These are phyloP conservation scores for Leersia perrieri DNA, from an alignment of 176 grass and related monocot genomes.

Conservation along the genomic window DNA sequence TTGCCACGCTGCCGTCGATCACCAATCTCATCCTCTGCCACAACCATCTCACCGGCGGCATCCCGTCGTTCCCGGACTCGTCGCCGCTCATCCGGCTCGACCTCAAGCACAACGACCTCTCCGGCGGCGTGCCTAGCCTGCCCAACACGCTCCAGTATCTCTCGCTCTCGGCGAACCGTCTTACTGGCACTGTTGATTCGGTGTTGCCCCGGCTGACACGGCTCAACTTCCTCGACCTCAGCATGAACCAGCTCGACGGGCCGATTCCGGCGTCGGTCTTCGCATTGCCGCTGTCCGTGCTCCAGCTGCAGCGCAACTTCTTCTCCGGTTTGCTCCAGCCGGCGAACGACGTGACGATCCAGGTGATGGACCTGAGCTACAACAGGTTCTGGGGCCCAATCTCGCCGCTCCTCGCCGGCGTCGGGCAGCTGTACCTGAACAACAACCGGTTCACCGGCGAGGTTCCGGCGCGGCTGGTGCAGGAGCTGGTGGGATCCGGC, in stretches of 20 bases:
- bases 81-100: conserved; percentile 73
- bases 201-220: conserved; percentile 48
- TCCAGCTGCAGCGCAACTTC: conserved; percentile 92
- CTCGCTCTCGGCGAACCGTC: conserved; percentile 61
- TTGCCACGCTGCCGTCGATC: conserved; percentile 52
- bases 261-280: conserved; percentile 69
- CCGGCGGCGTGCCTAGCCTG: conserved; percentile 55
- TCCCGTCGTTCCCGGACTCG: conserved; percentile 60
- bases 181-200: conserved; percentile 48
- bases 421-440: conserved; percentile 85
- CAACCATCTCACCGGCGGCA: conserved; percentile 64
- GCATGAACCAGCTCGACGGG: conserved; percentile 76
- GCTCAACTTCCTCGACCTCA: conserved; percentile 81
- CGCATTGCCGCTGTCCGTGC: conserved; percentile 55
- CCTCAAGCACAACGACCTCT: conserved; percentile 73
- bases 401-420: conserved; percentile 67
- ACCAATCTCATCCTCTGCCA: conserved; percentile 85
- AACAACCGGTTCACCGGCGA: conserved; percentile 97
- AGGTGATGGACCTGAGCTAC: conserved; percentile 81
- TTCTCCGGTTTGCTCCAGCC: conserved; percentile 65
- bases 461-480: conserved; percentile 74
- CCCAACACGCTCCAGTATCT: conserved; percentile 67
- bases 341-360: conserved; percentile 56
- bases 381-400: conserved; percentile 75
- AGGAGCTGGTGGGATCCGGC: conserved; percentile 68